Base-by-base conservation (phyloP, 345 rosid genomes). In the Tarenaya hassleriana region DNA sequence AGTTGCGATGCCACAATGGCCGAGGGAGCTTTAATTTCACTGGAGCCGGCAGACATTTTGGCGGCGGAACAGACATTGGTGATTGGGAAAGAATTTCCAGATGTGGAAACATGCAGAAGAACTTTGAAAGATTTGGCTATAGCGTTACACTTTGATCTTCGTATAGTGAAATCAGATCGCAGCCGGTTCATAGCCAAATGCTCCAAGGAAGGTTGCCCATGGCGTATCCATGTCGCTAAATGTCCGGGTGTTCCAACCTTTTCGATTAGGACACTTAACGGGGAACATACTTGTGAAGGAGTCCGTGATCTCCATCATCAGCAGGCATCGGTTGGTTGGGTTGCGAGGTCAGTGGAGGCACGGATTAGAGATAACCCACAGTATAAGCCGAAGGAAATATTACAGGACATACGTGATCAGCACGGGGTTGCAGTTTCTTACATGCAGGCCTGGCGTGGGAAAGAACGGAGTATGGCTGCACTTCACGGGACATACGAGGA, bases 401-500 rank as follows among this genome's bases (percentile, higher is more conserved):
- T 92, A 70, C 95, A 92, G 69, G 97, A 86, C 52, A 92, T 92
- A 59, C 82, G 91, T 4, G 97, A 92, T 38, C 78, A 78, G 68
- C 99, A 92, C 69, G 99, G 99, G 16, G 99, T 92, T 72, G 91
- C 94, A 1, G 99, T 92, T 46, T 92, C 99, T 56, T 92, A 92
- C 63, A 92, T 92, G 99, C 99, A 92, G 70, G 99, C 99, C 45
- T 92, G 99, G 99, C 99, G 99, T 1, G 99, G 99, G 61, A 92
- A 92, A 71, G 99, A 92, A 70, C 84, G 99, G 11, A 81, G 94
- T 70, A 92, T 92, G 99, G 99, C 99, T 40, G 88, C 99, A 11
- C 99, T 92, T 66, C 97, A 92, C 42, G 99, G 99, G 21, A 92
- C 99, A 35, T 92, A 72, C 52, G 99, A 92, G 69, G 99, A 92